Evolutionary conservation across 139 green algal species (phyloP).

Genomic region (Monoraphidium neglectum): DNA sequence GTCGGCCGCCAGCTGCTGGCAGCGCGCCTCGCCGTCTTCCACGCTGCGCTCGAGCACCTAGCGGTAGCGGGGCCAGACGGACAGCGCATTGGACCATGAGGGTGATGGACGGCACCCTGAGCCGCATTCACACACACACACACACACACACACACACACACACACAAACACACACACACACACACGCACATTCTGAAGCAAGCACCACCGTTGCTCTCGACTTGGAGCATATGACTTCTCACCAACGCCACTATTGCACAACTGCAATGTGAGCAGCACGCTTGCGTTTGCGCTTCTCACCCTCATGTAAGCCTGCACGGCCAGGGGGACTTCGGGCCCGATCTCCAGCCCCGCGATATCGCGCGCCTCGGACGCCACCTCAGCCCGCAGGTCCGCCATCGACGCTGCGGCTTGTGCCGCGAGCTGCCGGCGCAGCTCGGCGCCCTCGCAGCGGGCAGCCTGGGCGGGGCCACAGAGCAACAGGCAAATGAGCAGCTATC

Average conservation of each 20-base stretch:
- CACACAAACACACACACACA: background rate
- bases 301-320: background rate
- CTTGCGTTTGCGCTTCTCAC: background rate
- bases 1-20: constrained; percentile 11
- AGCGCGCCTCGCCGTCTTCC: constrained; percentile 7
- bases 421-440: constrained; percentile 13
- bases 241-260: background rate
- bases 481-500: background rate
- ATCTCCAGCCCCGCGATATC: background rate
- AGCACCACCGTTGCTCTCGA: background rate
- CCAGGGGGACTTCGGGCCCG: background rate
- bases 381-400: constrained; percentile 8
- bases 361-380: background rate
- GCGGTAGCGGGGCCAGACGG: background rate
- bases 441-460: background rate
- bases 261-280: background rate
- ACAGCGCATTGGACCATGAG: background rate
- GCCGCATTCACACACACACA: background rate
- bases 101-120: background rate
- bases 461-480: background rate
- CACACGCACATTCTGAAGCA: background rate
- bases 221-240: background rate
- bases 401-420: constrained; percentile 3
- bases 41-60: constrained; percentile 25
- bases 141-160: background rate